Conservation (phyloP, 177 flowering plant genomes). For the Vitis hybrid region DNA sequence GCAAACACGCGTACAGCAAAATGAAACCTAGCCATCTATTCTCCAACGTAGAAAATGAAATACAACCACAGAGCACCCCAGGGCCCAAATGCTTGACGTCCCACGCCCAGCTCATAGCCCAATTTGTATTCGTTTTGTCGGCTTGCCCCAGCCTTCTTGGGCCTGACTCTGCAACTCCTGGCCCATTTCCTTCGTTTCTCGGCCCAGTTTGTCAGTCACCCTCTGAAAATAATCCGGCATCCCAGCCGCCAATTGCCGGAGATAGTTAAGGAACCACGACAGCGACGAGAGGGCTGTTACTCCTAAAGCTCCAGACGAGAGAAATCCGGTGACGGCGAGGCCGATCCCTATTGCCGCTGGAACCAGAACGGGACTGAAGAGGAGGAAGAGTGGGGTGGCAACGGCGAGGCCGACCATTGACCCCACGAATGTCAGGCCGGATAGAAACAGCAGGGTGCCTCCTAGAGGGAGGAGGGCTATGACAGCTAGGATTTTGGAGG, state of each 20-base stretch:
- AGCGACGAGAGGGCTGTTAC: slow-evolving; percentile 50
- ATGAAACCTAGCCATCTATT: too few relatives aligned
- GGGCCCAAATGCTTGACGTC: neutral
- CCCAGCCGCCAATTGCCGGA: slow-evolving; percentile 15
- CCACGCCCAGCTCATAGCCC: neutral
- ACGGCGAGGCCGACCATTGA: slow-evolving; percentile 36
- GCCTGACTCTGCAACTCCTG: slow-evolving; percentile 42
- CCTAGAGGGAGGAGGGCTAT: slow-evolving; percentile 41
- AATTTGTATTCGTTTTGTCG: neutral
- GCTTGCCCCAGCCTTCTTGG: slow-evolving; percentile 23
- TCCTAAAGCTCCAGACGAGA: slow-evolving; percentile 56
- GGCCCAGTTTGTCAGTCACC: slow-evolving; percentile 38
- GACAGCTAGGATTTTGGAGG: slow-evolving; percentile 38
- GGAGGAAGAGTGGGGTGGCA: slow-evolving; percentile 45
- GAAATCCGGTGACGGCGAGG: slow-evolving; percentile 44
- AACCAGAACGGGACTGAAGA: slow-evolving; percentile 61
- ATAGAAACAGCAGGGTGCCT: slow-evolving; percentile 44
- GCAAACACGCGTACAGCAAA: too few relatives aligned
- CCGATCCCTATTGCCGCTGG: slow-evolving; percentile 44
- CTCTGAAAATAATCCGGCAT: slow-evolving; percentile 24
- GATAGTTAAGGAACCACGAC: slow-evolving; percentile 35
- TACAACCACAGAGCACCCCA: neutral
- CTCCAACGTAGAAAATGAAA: too few relatives aligned
- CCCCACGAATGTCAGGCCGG: slow-evolving; percentile 47
- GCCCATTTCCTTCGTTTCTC: slow-evolving; percentile 54